Percentiles rank a stretch among this genome's conserved stretches.
These are phyloP conservation scores for Entonaema liquescens DNA, from an alignment of 495 filamentous ascomycete species.

Conservation along the genomic window DNA sequence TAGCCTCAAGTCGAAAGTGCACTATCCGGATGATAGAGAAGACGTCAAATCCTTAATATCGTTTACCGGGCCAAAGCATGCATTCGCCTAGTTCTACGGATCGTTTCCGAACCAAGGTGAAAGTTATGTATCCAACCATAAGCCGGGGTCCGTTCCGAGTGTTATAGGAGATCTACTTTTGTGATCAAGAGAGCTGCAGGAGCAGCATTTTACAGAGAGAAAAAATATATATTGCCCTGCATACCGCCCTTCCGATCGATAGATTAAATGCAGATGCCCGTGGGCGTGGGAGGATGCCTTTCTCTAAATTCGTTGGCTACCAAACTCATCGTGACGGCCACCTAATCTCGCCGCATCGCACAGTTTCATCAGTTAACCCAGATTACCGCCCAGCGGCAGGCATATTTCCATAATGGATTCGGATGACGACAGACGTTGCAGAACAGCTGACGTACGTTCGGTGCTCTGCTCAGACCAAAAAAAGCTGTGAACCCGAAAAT, in stretches of 20 bases:
- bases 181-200: slow-evolving; percentile 26
- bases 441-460: slow-evolving; percentile 42
- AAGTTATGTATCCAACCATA: slow-evolving; percentile 21
- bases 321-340: slow-evolving; percentile 36
- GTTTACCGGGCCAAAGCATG: slow-evolving; percentile 39
- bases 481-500: slow-evolving; percentile 41
- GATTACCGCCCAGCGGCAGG: slow-evolving; percentile 16
- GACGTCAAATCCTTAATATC: slow-evolving; percentile 33
- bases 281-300: slow-evolving; percentile 24
- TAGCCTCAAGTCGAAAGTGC: slow-evolving; percentile 39
- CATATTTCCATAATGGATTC: slow-evolving; percentile 23
- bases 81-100: slow-evolving; percentile 23
- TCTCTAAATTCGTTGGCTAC: slow-evolving; percentile 41
- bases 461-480: slow-evolving; percentile 29
- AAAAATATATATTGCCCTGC: slow-evolving; percentile 34
- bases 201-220: slow-evolving; percentile 19
- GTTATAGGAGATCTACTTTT: slow-evolving; percentile 29
- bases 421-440: slow-evolving; percentile 43
- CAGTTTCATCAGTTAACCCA: slow-evolving; percentile 32
- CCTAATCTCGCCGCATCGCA: slow-evolving; percentile 44
- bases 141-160: slow-evolving; percentile 38
- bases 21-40: slow-evolving; percentile 41
- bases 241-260: slow-evolving; percentile 43
- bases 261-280: slow-evolving; percentile 44
- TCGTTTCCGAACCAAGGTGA: slow-evolving; percentile 35